These are phyloP conservation scores for Corymbia maculata DNA, from an alignment of 345 rosid genomes.

Conservation along the genomic window DNA sequence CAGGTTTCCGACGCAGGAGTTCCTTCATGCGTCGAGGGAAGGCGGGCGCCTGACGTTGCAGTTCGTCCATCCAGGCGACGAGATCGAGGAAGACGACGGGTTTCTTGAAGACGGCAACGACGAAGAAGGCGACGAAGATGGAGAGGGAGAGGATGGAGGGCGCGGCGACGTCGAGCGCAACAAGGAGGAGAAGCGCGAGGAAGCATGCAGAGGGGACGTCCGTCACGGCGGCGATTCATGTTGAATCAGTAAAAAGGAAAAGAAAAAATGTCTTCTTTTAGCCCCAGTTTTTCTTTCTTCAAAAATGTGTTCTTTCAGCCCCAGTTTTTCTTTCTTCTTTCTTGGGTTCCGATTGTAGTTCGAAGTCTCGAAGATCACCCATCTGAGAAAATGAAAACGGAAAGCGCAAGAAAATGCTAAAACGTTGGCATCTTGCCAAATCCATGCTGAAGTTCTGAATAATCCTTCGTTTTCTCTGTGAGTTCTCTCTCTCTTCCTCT, in stretches of 20 bases:
- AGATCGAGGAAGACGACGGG: slow-evolving; percentile 19
- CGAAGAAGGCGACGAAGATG: slow-evolving; percentile 7
- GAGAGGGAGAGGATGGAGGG: background rate
- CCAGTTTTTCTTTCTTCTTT: background rate
- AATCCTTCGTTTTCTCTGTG: background rate
- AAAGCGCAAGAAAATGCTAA: background rate
- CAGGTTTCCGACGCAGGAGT: slow-evolving; percentile 58
- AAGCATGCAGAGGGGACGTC: background rate
- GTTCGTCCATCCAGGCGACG: slow-evolving; percentile 52
- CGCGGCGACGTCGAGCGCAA: background rate
- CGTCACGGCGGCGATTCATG: background rate
- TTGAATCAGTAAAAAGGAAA: background rate
- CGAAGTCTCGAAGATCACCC: background rate
- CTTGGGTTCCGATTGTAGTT: background rate
- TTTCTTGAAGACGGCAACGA: slow-evolving; percentile 8
- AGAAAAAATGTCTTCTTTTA: background rate
- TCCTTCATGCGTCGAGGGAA: slow-evolving; percentile 68
- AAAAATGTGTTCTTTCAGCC: background rate
- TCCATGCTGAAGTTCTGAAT: background rate
- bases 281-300: background rate
- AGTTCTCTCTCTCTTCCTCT: background rate
- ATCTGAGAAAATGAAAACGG: background rate
- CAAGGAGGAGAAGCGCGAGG: background rate
- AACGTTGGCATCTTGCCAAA: background rate
- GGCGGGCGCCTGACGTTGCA: slow-evolving; percentile 72